These are phyloP conservation scores for Thinopyrum elongatum DNA, from an alignment of 176 grass and related monocot genomes.

Conservation along the genomic window DNA sequence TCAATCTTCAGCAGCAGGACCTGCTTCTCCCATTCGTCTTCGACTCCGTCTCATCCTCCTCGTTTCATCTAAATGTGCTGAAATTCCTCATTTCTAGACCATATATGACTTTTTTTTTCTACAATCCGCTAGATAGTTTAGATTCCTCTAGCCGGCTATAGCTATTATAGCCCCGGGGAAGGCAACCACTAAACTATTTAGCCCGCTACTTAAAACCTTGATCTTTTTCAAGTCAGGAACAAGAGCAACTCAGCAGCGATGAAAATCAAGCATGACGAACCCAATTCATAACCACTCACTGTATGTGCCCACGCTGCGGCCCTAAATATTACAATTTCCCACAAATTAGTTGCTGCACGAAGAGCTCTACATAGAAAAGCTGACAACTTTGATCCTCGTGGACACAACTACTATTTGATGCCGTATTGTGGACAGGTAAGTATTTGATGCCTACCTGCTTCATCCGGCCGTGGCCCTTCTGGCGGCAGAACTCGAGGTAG, in stretches of 20 bases:
- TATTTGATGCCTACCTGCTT: conserved; percentile 52
- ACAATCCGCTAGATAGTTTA: background rate
- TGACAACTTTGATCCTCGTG: background rate
- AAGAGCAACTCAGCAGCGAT: background rate
- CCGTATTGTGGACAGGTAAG: background rate
- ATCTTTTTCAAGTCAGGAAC: background rate
- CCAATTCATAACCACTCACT: background rate
- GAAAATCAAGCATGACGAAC: background rate
- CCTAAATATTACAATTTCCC: background rate
- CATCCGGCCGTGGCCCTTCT: conserved; percentile 72
- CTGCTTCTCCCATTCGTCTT: no score
- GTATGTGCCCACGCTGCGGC: background rate
- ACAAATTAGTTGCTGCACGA: background rate
- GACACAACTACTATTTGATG: background rate
- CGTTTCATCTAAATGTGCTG: background rate
- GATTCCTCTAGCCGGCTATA: background rate
- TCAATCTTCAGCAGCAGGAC: no score
- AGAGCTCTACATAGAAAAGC: background rate
- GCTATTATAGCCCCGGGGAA: background rate
- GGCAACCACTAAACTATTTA: no score
- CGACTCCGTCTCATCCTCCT: background rate
- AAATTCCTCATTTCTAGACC: background rate
- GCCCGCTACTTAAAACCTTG: background rate
- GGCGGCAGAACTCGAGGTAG: conserved; percentile 84
- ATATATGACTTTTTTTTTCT: background rate